Base-by-base conservation (phyloP, 2,329 filamentous ascomycete genomes). In the Colletotrichum orchidophilum region DNA sequence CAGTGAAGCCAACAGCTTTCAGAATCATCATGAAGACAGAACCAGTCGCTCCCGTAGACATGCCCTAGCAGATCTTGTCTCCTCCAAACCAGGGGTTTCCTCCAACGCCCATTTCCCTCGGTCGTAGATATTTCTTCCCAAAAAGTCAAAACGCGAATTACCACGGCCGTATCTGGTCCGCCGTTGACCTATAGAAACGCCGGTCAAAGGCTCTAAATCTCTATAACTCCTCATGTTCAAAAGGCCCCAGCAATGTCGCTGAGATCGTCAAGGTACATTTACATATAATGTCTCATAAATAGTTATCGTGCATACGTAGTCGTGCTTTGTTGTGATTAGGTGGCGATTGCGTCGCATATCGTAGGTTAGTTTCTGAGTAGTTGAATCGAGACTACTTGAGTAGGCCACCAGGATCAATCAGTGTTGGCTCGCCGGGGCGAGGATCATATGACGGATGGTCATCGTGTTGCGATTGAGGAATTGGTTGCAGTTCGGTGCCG, bases 401-500 rank as follows among this genome's bases (percentile, higher is more conserved):
- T 21, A 86, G 77, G 55, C 83, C 82, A 18, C 83, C 83, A 3
- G 78, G 77, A 71, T 85, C 84, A 55, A 77, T 78, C 2, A 85
- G 77, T 46, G 80, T 75, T 3, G 80, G 79, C 78, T 80, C 55
- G 76, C 77, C 12, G 79, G 75, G 18, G n/a, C 63, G 68, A 46
- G 75, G 73, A 27, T 79, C 79, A 27, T 79, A 77, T 4, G 77
- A 70, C 5, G 71, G 66, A 24, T 67, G 63, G 21, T 80, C 76
- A 68, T 83, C 81, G 59, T 80, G 76, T 3, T 77, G 78, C 27
- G 82, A 80, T 70, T 85, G 85, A 2, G 82, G 82, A 73, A 87
- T 86, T 2, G 85, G 78, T 57, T 86, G 81, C 33, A 87, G 75
- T 72, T 87, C 85, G 5, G 83, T 87, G 13, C 79, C 83, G 6